A percentile compares a stretch with the other conserved stretches of the same genome.
These are phyloP conservation scores for Cupressus sempervirens DNA, from an alignment of 75 land plant genomes.

Conservation along the genomic window DNA sequence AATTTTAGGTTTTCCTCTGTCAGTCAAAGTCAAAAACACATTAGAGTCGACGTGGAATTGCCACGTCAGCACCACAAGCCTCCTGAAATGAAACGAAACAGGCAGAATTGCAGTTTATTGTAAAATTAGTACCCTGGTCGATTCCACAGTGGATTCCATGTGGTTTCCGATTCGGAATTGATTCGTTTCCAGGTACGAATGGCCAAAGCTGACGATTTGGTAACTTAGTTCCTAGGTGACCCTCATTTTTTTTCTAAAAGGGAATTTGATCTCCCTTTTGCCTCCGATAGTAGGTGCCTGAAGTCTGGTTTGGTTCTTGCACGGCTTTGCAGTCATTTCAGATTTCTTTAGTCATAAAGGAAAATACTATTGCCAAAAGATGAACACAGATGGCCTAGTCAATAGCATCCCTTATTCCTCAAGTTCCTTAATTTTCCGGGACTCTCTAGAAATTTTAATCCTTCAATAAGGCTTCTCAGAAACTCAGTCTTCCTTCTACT, in stretches of 20 bases:
- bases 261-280: background rate
- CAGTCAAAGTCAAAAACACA: no score
- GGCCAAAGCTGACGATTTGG: no score
- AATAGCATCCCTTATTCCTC: background rate
- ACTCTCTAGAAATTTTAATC: background rate
- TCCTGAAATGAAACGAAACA: no score
- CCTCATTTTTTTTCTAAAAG: background rate
- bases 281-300: background rate
- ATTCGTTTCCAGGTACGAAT: no score
- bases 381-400: background rate
- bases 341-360: background rate
- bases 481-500: background rate
- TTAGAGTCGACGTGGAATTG: no score
- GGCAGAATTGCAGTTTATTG: no score
- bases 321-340: background rate
- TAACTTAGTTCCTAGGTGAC: background rate
- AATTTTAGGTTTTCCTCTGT: no score
- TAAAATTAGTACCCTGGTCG: no score
- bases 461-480: background rate
- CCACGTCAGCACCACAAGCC: no score
- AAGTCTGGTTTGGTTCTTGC: background rate
- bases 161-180: no score
- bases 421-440: background rate
- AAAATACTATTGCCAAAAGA: background rate
- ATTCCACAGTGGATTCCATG: no score